Evolutionary conservation across 805 yeast species (phyloP).

Genomic region (Ogataea neopini): DNA sequence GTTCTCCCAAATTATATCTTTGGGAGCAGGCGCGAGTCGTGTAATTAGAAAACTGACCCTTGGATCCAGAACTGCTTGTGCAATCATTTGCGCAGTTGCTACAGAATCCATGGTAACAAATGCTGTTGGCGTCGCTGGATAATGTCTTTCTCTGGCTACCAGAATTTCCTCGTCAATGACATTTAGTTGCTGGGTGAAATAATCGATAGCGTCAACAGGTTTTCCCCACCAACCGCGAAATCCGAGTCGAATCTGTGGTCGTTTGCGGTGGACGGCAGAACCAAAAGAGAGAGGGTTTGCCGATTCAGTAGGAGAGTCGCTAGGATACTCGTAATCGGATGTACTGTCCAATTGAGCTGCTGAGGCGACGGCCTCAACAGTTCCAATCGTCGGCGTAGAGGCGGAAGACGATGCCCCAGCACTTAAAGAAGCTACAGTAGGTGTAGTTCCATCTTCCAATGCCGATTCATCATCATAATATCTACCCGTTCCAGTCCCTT

Average conservation of each 20-base stretch:
- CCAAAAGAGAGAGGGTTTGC: no score
- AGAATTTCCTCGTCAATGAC: conserved; percentile 69
- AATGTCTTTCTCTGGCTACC: conserved; percentile 64
- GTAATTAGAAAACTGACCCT: conserved; percentile 81
- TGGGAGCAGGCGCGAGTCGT: conserved; percentile 91
- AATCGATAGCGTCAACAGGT: conserved; percentile 77
- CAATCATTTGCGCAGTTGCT: conserved; percentile 94
- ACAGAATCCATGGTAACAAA: conserved; percentile 94
- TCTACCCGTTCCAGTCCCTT: conserved; percentile 8
- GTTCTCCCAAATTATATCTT: conserved; percentile 91
- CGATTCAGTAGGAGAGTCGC: no score
- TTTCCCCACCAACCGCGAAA: conserved; percentile 64
- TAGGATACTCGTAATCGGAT: conserved; percentile 29
- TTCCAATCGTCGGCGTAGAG: no score
- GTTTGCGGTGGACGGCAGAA: conserved; percentile 29
- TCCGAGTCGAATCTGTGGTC: conserved; percentile 69
- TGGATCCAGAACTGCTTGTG: conserved; percentile 93
- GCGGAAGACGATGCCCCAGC: no score
- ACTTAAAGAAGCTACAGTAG: no score
- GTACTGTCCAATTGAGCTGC: conserved; percentile 13
- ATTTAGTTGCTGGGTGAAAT: conserved; percentile 67
- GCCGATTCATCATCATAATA: conserved; percentile 23
- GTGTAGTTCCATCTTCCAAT: not conserved
- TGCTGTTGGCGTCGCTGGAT: conserved; percentile 85
- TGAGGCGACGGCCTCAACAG: no score